Conservation (phyloP, 139 green algal species). For the Medakamo hakoo region DNA sequence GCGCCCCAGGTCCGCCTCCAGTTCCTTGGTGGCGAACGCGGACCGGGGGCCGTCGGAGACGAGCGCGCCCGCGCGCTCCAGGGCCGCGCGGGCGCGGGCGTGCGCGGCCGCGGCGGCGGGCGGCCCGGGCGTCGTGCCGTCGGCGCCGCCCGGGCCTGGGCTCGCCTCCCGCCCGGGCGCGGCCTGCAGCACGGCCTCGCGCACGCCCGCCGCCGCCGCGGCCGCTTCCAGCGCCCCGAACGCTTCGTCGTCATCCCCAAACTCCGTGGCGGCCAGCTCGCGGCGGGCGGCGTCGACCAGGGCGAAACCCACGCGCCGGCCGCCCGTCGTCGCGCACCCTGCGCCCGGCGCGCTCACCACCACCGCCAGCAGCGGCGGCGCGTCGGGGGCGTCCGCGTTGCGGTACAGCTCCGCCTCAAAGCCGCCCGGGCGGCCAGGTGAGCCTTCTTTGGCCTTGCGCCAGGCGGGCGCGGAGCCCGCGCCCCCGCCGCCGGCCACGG, state of each 20-base stretch:
- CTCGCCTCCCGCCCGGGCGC: neutral
- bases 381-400: slow-evolving; percentile 34
- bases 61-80: slow-evolving; percentile 53
- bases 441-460: slow-evolving; percentile 21
- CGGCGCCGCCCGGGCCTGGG: neutral
- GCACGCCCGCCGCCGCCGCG: slow-evolving; percentile 62
- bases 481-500: slow-evolving; percentile 8
- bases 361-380: slow-evolving; percentile 31
- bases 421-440: slow-evolving; percentile 48
- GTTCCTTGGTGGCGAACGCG: slow-evolving; percentile 47
- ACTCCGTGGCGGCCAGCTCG: slow-evolving; percentile 52
- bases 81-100: slow-evolving; percentile 30
- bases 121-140: neutral
- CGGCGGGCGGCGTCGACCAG: slow-evolving; percentile 45
- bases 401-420: slow-evolving; percentile 84
- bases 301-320: slow-evolving; percentile 50
- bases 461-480: slow-evolving; percentile 23
- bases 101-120: slow-evolving; percentile 6
- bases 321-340: slow-evolving; percentile 1
- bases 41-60: slow-evolving; percentile 22
- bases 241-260: slow-evolving; percentile 62
- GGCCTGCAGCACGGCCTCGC: slow-evolving; percentile 60
- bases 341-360: neutral
- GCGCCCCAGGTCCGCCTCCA: slow-evolving; percentile 42
- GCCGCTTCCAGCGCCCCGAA: slow-evolving; percentile 64